Evolutionary conservation across 1,139 yeast species (phyloP).

Genomic region (Candida tropicalis): DNA sequence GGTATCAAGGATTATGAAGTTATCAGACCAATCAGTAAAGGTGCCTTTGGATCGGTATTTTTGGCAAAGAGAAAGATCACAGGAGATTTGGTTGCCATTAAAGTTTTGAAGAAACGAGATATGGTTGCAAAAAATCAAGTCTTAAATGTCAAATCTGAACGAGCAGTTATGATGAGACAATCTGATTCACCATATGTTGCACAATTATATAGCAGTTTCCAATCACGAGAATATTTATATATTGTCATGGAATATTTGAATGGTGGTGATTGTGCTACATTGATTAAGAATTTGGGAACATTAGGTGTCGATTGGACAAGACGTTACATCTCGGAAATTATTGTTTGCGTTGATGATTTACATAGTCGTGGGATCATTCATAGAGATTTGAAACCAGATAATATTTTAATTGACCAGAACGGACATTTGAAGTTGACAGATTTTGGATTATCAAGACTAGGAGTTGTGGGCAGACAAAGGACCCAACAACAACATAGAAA

Average conservation of each 20-base stretch:
- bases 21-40: slow-evolving; percentile 90
- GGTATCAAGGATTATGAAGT: slow-evolving; percentile 88
- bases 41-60: slow-evolving; percentile 96
- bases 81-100: slow-evolving; percentile 95
- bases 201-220: slow-evolving; percentile 84
- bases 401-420: slow-evolving; percentile 75
- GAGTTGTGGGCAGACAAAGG: slow-evolving; percentile 80
- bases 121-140: slow-evolving; percentile 98
- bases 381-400: slow-evolving; percentile 94
- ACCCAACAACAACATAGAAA: slow-evolving; percentile 34
- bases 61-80: slow-evolving; percentile 81
- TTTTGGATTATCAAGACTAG: slow-evolving; percentile 91
- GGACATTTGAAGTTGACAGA: slow-evolving; percentile 95
- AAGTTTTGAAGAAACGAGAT: slow-evolving; percentile 89
- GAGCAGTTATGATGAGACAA: slow-evolving; percentile 98
- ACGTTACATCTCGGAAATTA: slow-evolving; percentile 85
- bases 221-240: slow-evolving; percentile 82
- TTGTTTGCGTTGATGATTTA: slow-evolving; percentile 86
- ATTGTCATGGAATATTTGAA: slow-evolving; percentile 95
- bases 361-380: slow-evolving; percentile 90
- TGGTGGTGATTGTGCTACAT: slow-evolving; percentile 95
- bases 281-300: slow-evolving; percentile 78
- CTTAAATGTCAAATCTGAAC: slow-evolving; percentile 88
- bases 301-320: slow-evolving; percentile 87
- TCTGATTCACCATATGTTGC: slow-evolving; percentile 94